Percentiles rank a stretch among this genome's conserved stretches.
Conservation (phyloP, 2,329 filamentous ascomycete species). For the Sclerotinia subarctica region DNA sequence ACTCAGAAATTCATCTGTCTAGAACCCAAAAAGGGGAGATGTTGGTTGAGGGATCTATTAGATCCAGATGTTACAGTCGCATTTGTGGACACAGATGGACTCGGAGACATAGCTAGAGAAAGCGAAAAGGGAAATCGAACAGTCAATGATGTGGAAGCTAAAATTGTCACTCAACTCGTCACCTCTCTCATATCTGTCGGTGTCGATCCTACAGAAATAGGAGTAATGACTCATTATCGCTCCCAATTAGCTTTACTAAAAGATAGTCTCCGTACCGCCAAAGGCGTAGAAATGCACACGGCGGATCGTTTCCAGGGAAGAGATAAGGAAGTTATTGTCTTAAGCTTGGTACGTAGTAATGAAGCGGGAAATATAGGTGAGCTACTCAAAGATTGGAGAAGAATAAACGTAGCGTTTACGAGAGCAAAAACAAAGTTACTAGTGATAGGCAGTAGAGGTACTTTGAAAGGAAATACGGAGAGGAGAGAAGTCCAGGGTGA, state of each 20-base stretch:
- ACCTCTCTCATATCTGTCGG: conserved; percentile 73
- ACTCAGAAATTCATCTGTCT: conserved; percentile 54
- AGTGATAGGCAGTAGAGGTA: conserved; percentile 77
- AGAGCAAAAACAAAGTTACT: conserved; percentile 88
- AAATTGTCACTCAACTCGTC: conserved; percentile 75
- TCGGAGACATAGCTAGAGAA: conserved; percentile 64
- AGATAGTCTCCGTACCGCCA: conserved; percentile 60
- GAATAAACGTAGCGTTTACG: conserved; percentile 95
- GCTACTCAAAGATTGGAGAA: conserved; percentile 81
- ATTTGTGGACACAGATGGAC: conserved; percentile 83
- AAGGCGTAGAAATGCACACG: conserved; percentile 87
- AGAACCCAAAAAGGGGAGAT: conserved; percentile 46
- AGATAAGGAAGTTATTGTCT: conserved; percentile 88
- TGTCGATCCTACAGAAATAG: conserved; percentile 72
- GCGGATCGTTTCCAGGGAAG: conserved; percentile 95
- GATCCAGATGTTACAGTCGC: conserved; percentile 70
- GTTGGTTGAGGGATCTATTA: conserved; percentile 75
- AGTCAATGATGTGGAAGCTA: conserved; percentile 81
- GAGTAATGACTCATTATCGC: conserved; percentile 95
- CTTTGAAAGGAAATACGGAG: conserved; percentile 64
- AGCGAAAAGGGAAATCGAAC: conserved; percentile 79
- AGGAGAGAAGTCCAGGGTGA: conserved; percentile 50
- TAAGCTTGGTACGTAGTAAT: conserved; percentile 86
- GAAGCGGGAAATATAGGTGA: conserved; percentile 82
- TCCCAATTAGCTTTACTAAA: conserved; percentile 84